A percentile compares a stretch with the other conserved stretches of the same genome.
These are phyloP conservation scores for Claviceps arundinis DNA, from an alignment of 2,329 filamentous ascomycete species.

Conservation along the genomic window DNA sequence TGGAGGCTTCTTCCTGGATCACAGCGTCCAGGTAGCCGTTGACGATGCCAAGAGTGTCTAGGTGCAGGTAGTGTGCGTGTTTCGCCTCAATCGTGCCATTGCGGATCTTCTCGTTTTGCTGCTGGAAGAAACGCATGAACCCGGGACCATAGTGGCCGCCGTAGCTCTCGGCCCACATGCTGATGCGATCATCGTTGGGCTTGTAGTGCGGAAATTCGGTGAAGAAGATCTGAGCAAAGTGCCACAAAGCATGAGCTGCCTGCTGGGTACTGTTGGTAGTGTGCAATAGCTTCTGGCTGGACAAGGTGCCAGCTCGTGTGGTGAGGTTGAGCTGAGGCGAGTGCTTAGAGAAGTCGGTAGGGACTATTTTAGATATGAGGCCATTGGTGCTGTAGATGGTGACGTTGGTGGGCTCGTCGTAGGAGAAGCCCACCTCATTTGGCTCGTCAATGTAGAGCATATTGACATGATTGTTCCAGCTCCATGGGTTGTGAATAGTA, in stretches of 20 bases:
- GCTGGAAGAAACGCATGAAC: slow-evolving; percentile 43
- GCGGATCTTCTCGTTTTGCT: slow-evolving; percentile 43
- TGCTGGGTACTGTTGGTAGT: slow-evolving; percentile 37
- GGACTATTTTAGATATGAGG: slow-evolving; percentile 29
- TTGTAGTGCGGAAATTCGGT: slow-evolving; percentile 44
- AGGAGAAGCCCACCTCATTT: slow-evolving; percentile 55
- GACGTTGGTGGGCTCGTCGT: slow-evolving; percentile 50
- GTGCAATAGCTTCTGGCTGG: slow-evolving; percentile 16
- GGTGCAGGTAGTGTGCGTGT: slow-evolving; percentile 33
- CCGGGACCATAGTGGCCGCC: slow-evolving; percentile 56
- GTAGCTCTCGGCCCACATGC: slow-evolving; percentile 56
- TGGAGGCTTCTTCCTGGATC: slow-evolving; percentile 44
- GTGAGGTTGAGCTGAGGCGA: slow-evolving; percentile 25
- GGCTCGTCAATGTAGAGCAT: slow-evolving; percentile 48
- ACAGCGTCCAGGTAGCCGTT: slow-evolving; percentile 56
- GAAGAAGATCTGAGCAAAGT: slow-evolving; percentile 51
- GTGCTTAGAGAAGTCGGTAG: slow-evolving; percentile 23
- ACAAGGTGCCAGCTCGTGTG: slow-evolving; percentile 19
- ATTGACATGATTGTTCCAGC: slow-evolving; percentile 44
- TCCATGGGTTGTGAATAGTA: slow-evolving; percentile 44
- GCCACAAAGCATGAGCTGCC: slow-evolving; percentile 46
- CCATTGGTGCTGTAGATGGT: slow-evolving; percentile 38
- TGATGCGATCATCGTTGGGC: slow-evolving; percentile 40
- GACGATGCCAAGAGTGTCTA: slow-evolving; percentile 53
- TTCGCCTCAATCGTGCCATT: slow-evolving; percentile 21